Percentiles rank a stretch among this genome's conserved stretches.
Evolutionary conservation across 495 filamentous ascomycete genomes (phyloP).

Genomic region (Penicillium soppii): DNA sequence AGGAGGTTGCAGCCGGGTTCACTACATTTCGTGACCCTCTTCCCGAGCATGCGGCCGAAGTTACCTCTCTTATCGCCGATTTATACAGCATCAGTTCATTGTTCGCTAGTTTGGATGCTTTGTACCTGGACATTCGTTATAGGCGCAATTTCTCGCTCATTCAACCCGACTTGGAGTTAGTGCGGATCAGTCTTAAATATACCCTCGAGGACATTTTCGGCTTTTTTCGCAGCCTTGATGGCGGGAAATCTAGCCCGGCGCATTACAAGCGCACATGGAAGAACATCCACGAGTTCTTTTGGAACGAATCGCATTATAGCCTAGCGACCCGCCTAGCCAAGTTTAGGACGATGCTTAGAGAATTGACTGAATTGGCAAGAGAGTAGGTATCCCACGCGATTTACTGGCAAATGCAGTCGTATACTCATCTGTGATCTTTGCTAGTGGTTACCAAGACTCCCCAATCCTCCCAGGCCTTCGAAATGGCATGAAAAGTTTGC

Average conservation of each 20-base stretch:
- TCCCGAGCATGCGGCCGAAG: constrained; percentile 52
- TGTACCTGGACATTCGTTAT: constrained; percentile 32
- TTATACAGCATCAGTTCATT: constrained; percentile 54
- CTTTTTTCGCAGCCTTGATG: constrained; percentile 49
- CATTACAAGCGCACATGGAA: constrained; percentile 53
- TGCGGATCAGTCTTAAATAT: constrained; percentile 47
- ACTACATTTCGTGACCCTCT: constrained; percentile 50
- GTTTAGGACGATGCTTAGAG: constrained; percentile 52
- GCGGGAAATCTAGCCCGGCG: constrained; percentile 32
- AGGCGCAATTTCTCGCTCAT: constrained; percentile 35
- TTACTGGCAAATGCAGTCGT: not conserved
- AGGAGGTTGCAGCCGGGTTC: constrained; percentile 55
- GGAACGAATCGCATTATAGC: constrained; percentile 47
- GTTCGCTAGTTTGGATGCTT: constrained; percentile 45
- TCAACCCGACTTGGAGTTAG: constrained; percentile 43
- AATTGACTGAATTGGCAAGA: constrained; percentile 46
- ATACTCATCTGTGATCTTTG: constrained; percentile 6
- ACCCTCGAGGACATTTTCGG: constrained; percentile 53
- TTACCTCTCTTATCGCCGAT: constrained; percentile 53
- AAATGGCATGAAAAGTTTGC: constrained; percentile 33
- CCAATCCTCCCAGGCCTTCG: constrained; percentile 33
- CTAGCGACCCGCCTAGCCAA: constrained; percentile 52
- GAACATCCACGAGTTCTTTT: constrained; percentile 48
- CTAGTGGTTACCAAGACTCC: constrained; percentile 31
- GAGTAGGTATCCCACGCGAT: constrained; percentile 32